Base-by-base conservation (phyloP, 2,329 filamentous ascomycete genomes). In the Aspergillus luchuensis region DNA sequence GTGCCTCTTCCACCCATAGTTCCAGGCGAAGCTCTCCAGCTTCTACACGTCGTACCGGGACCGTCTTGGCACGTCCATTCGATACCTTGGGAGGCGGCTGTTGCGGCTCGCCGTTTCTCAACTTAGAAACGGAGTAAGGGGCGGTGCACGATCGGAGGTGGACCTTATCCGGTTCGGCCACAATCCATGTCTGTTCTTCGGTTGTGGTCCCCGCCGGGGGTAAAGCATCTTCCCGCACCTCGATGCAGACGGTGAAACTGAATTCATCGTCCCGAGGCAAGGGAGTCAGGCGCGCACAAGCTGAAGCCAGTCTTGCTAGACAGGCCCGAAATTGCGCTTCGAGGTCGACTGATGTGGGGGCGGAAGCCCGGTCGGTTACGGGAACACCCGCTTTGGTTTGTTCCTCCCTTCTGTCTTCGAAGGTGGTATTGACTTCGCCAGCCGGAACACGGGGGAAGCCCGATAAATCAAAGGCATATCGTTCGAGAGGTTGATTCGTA, bases 1-100 rank as follows among this genome's bases (percentile, higher is more conserved):
- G 81, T 59, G 83, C 84, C 70, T 90, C 87, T 74, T 91, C 89
- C 58, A 90, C 83, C 88, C 87, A 91, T 59, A 87, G 81, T 72
- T 91, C 88, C 69, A 91, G 82, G 23, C 84, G 78, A 71, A 91
- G 84, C 60, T 88, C 86, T 4, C 87, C 88, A 2, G 86, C 84
- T 66, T 88, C 84, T 17, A 91, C 82, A 33, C 82, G 81, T 64
- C 89, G 80, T 48, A 91, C 79, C 1, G 88, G 85, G 51, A 82
- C 84, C 11, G 85, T 87, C 68, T 79, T 84, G 33, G 80, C 79
- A 8, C 84, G 83, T 23, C 82, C 84, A 60, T 74, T 76, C 21
- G 75, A 76, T 53, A 69, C 68, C 63, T 68, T 70, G 39, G 71
- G 67, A 10, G 72, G 67, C 19, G 67, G 68, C 61, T 74, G 70